Evolutionary conservation across 495 filamentous ascomycete genomes (phyloP).

Genomic region (Penicillium cinerascens): DNA sequence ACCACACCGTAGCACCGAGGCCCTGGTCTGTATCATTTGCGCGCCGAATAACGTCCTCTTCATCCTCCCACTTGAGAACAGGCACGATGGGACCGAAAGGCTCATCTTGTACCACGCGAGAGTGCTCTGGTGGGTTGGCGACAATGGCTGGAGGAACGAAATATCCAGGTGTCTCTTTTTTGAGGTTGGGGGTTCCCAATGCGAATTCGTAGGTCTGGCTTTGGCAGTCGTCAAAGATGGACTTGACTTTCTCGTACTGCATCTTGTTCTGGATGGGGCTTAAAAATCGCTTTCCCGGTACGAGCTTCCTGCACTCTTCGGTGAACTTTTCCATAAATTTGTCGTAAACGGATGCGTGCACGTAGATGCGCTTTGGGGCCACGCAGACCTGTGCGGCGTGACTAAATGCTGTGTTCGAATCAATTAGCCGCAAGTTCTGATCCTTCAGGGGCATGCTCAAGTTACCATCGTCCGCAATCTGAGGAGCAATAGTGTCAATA

Average conservation of each 20-base stretch:
- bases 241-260: conserved; percentile 49
- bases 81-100: no score
- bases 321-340: conserved; percentile 50
- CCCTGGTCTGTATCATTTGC: conserved; percentile 21
- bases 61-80: no score
- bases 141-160: conserved; percentile 51
- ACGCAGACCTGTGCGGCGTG: conserved; percentile 48
- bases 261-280: conserved; percentile 48
- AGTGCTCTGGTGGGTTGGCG: conserved; percentile 42
- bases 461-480: no score
- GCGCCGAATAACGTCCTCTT: no score
- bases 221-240: conserved; percentile 40
- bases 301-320: conserved; percentile 22
- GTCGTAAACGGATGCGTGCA: conserved; percentile 60
- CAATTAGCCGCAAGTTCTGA: conserved; percentile 41
- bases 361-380: conserved; percentile 57
- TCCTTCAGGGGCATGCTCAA: no score
- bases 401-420: no score
- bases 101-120: no score
- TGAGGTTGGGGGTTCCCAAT: conserved; percentile 29
- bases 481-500: conserved; percentile 32
- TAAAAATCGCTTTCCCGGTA: neutral
- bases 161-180: conserved; percentile 30
- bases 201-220: conserved; percentile 45
- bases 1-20: conserved; percentile 57